Evolutionary conservation across 495 filamentous ascomycete genomes (phyloP).

Genomic region (Aspergillus sclerotioniger): DNA sequence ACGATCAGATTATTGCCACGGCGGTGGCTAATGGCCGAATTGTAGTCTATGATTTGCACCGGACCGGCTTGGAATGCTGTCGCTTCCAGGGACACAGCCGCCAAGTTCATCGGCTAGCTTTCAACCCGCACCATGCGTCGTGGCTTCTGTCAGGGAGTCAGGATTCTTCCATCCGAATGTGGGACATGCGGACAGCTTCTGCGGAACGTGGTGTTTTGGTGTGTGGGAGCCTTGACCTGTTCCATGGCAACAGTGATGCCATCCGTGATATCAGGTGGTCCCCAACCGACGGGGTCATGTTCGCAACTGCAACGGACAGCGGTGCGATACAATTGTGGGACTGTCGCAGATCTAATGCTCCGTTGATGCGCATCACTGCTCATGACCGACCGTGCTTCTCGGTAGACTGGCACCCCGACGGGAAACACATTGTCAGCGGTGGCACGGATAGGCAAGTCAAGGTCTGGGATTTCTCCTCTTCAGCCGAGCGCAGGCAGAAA

Average conservation of each 20-base stretch:
- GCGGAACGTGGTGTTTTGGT: slow-evolving; percentile 49
- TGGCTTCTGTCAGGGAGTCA: slow-evolving; percentile 86
- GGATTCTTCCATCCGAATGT: slow-evolving; percentile 83
- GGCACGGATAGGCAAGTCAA: slow-evolving; percentile 80
- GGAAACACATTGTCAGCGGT: slow-evolving; percentile 82
- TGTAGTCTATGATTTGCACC: slow-evolving; percentile 79
- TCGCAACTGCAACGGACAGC: slow-evolving; percentile 87
- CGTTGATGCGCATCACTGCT: slow-evolving; percentile 73
- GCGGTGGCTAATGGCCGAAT: slow-evolving; percentile 85
- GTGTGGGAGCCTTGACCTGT: slow-evolving; percentile 54
- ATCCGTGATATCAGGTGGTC: slow-evolving; percentile 89
- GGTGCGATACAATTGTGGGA: slow-evolving; percentile 75
- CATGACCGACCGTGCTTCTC: slow-evolving; percentile 77
- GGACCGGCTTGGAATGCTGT: slow-evolving; percentile 68
- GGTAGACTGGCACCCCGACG: slow-evolving; percentile 95
- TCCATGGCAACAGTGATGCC: slow-evolving; percentile 67
- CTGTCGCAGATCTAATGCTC: slow-evolving; percentile 55
- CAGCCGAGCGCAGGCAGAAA: slow-evolving; percentile 76
- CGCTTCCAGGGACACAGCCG: slow-evolving; percentile 83
- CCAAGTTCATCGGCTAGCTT: slow-evolving; percentile 87
- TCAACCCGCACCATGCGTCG: slow-evolving; percentile 77
- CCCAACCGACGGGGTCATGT: slow-evolving; percentile 76
- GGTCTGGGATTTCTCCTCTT: slow-evolving; percentile 88
- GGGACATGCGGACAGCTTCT: slow-evolving; percentile 63
- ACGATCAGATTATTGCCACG: slow-evolving; percentile 70